Base-by-base conservation (phyloP, 1,284 basidiomycete species). In the Exobasidium cylindrosporum region DNA sequence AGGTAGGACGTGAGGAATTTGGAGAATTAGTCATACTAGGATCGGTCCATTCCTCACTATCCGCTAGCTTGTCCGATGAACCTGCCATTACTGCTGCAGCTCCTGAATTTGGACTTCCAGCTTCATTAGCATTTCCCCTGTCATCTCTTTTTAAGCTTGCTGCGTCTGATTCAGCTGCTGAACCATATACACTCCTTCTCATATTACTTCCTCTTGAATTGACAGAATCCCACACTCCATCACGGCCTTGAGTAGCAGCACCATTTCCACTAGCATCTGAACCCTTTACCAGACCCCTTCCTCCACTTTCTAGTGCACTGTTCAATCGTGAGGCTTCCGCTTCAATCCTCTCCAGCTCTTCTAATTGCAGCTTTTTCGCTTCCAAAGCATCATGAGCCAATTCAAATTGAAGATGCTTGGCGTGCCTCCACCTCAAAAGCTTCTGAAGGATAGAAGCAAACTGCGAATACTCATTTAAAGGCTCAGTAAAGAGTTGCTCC, bases 321-420 rank as follows among this genome's bases (percentile, higher is more conserved):
- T 95, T 92, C 46, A 99, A 82, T 58, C 96, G 84, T 56, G 86
- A 85, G 1, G 96, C 92, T 80, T 98, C 95, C 40, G 86, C 85
- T 81, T 99, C 96, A 59, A 89, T 91, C 74, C 89, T 89, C 81
- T 98, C 96, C 4, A 97, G 84, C 56, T 96, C 90, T 61, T 90
- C 92, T 52, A 99, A 83, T 70, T 88, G 86, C 74, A 91, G 90
- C 61, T 88, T 88, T 82, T 95, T 97, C 13, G 84, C 84, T 67
- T 95, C 93, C 23, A 98, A 83, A 30, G 86, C 85, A 76, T 97
- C 95, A 78, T 94, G 90, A 0, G 95, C 95, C 84, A 96, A 89
- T 82, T 98, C 96, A 75, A 90, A 94, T 80, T 99, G 96, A 10
- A 95, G 90, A 71, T 99, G 94, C 82, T 98, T 98, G 82, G 95